phyloP scores from a whole-genome alignment of 306 rosid genomes.

The Geum urbanum region DNA sequence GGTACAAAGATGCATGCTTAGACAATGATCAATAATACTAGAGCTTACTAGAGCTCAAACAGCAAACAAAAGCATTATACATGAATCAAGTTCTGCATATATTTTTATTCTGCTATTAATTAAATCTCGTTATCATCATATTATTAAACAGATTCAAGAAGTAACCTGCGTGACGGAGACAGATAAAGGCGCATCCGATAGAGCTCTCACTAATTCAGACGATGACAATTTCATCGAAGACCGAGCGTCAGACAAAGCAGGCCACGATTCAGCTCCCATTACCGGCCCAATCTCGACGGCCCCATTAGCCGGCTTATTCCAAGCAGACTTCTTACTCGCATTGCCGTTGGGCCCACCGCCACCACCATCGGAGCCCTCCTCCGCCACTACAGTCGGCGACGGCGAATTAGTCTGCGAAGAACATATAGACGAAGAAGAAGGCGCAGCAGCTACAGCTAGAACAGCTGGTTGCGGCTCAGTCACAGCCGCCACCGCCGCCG shows the following conservation, averaged over 20 bases:
- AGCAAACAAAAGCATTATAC: not conserved
- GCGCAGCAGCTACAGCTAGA: too few relatives aligned
- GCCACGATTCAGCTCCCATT: constrained; percentile 73
- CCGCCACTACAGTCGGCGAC: constrained; percentile 32
- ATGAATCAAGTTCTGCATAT: not conserved
- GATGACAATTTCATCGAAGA: constrained; percentile 45
- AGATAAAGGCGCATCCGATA: constrained; percentile 51
- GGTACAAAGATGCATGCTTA: not conserved
- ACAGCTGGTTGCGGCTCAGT: not conserved
- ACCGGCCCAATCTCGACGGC: constrained; percentile 51
- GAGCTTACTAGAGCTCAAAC: not conserved
- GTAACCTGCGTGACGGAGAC: constrained; percentile 53
- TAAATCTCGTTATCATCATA: not conserved
- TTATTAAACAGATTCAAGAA: constrained; percentile 18
- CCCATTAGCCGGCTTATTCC: constrained; percentile 70
- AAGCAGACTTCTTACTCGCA: constrained; percentile 56
- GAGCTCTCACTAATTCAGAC: constrained; percentile 48
- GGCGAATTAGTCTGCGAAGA: constrained; percentile 27
- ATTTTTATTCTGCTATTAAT: not conserved
- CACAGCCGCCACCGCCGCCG: not conserved
- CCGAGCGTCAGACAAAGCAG: constrained; percentile 54
- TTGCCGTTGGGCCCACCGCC: constrained; percentile 29
- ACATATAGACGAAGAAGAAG: constrained; percentile 15
- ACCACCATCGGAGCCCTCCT: constrained; percentile 45
- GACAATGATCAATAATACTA: not conserved